Evolutionary conservation across 164 flowering plant species (phyloP).

Genomic region (Liriodendron chinense): DNA sequence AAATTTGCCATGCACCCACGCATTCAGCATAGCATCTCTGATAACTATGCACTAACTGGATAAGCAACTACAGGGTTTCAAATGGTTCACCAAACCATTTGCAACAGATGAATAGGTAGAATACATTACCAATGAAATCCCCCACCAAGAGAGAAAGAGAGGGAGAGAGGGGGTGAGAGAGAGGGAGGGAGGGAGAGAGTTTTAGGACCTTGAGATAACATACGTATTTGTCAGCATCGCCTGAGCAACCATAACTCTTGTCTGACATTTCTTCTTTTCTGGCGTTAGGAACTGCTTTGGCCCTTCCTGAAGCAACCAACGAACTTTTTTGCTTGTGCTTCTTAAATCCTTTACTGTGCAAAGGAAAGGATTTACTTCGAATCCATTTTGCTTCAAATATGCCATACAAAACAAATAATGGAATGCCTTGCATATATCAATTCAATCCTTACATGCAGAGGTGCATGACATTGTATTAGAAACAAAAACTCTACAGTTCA

Average conservation of each 20-base stretch:
- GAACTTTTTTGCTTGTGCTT: constrained; percentile 26
- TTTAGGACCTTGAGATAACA: constrained; percentile 64
- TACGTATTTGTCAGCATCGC: constrained; percentile 66
- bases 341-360: constrained; percentile 28
- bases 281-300: constrained; percentile 21
- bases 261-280: constrained; percentile 41
- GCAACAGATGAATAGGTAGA: too few species aligned
- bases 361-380: too few species aligned
- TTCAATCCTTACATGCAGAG: not conserved
- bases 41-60: too few species aligned
- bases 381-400: not conserved
- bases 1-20: too few species aligned
- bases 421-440: not conserved
- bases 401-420: not conserved
- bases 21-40: too few species aligned
- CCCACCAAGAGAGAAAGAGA: not conserved
- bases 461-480: too few species aligned
- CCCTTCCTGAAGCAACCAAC: constrained; percentile 20
- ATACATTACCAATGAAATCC: too few species aligned
- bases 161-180: not conserved
- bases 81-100: too few species aligned
- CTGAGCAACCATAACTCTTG: constrained; percentile 29
- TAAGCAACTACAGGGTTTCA: too few species aligned
- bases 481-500: too few species aligned
- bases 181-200: not conserved